Percentiles rank a stretch among this genome's conserved stretches.
Conservation (phyloP, 768 basidiomycete genomes). For the Leucocoprinus birnbaumii region DNA sequence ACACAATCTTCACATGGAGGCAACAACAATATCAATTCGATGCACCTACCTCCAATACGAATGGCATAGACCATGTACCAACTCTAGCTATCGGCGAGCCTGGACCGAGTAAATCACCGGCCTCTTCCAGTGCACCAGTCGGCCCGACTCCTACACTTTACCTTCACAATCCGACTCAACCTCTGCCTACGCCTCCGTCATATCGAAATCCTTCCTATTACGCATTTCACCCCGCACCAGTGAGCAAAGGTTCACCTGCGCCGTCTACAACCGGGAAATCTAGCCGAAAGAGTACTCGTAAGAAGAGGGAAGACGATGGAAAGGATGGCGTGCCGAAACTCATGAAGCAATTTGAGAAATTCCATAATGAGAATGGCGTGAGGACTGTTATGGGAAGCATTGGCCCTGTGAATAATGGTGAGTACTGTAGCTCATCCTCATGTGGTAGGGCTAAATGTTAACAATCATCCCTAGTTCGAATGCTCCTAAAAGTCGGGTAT, state of each 20-base stretch:
- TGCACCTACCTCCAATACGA: slow-evolving; percentile 7
- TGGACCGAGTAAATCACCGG: slow-evolving; percentile 9
- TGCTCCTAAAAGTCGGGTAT: slow-evolving; percentile 92
- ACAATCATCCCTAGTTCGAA: slow-evolving; percentile 58
- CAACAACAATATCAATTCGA: slow-evolving; percentile 31
- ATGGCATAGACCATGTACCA: not conserved
- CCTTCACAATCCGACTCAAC: slow-evolving; percentile 55
- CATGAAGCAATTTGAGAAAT: slow-evolving; percentile 78
- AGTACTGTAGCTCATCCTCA: slow-evolving; percentile 17
- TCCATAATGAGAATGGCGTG: slow-evolving; percentile 90
- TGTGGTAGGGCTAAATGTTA: not conserved
- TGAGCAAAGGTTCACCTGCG: slow-evolving; percentile 21
- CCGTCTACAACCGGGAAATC: slow-evolving; percentile 1
- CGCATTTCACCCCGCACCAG: slow-evolving; percentile 49
- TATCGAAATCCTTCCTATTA: slow-evolving; percentile 76
- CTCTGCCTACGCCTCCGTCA: slow-evolving; percentile 57
- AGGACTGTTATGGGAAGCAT: slow-evolving; percentile 89
- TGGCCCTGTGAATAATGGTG: slow-evolving; percentile 86
- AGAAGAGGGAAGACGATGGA: slow-evolving; percentile 20
- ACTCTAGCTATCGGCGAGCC: slow-evolving; percentile 3
- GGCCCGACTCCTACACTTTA: slow-evolving; percentile 51
- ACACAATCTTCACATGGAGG: slow-evolving; percentile 82
- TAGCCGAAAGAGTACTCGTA: slow-evolving; percentile 35
- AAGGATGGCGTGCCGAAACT: slow-evolving; percentile 56
- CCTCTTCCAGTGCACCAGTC: slow-evolving; percentile 18